These are phyloP conservation scores for Fusarium abutilonis DNA, from an alignment of 2,329 filamentous ascomycete genomes.

Conservation along the genomic window DNA sequence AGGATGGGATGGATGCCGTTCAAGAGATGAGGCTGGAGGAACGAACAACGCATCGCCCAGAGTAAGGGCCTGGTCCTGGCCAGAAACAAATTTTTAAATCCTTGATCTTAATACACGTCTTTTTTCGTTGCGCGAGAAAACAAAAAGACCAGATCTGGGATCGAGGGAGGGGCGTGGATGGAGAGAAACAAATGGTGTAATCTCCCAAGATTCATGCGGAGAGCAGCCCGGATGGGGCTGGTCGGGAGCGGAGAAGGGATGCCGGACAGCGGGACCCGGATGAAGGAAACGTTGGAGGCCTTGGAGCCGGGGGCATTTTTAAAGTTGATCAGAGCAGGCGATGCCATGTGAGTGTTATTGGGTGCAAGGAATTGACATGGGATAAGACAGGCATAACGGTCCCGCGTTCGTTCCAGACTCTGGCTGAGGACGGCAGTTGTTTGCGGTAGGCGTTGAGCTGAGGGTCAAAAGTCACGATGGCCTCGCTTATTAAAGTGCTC, in stretches of 20 bases:
- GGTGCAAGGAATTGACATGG: neutral
- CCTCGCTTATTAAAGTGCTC: conserved; percentile 4
- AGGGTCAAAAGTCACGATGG: conserved; percentile 7
- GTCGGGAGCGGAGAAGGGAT: conserved; percentile 18
- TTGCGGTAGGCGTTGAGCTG: conserved; percentile 6
- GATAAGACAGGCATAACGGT: neutral
- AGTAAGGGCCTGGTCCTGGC: conserved; percentile 21
- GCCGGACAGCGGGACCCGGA: conserved; percentile 25
- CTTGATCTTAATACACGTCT: conserved; percentile 6
- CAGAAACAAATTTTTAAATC: conserved; percentile 16
- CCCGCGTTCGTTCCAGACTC: conserved; percentile 10
- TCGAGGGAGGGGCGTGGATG: conserved; percentile 2
- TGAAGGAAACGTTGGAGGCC: conserved; percentile 16
- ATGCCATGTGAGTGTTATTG: neutral
- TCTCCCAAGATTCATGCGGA: conserved; percentile 44
- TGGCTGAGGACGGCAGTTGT: conserved; percentile 23
- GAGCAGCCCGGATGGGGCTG: conserved; percentile 34
- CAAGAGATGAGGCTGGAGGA: conserved; percentile 24
- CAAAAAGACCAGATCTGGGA: conserved; percentile 19
- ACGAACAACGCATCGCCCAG: conserved; percentile 33
- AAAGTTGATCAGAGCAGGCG: conserved; percentile 8
- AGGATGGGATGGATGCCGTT: neutral
- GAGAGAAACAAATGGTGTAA: conserved; percentile 33
- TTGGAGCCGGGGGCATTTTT: conserved; percentile 2
- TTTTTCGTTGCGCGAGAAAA: conserved; percentile 9